Conservation (phyloP, 1,284 basidiomycete species). For the Ceraceosorus bombacis region DNA sequence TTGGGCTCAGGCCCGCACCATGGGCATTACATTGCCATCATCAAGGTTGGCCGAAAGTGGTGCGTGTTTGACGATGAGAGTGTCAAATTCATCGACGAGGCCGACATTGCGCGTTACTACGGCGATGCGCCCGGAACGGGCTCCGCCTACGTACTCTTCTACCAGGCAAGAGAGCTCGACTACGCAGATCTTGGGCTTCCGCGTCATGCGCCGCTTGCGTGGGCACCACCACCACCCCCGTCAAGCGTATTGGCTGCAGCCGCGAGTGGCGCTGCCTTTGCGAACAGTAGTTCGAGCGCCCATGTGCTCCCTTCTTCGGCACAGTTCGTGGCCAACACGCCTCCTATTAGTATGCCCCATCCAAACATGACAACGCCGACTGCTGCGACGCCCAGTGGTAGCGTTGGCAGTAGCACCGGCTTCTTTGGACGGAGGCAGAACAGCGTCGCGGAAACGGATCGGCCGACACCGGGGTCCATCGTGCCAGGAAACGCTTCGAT, state of each 20-base stretch:
- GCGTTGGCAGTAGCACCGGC: neutral
- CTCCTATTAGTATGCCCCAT: too few species aligned
- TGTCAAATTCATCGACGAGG: slow-evolving; percentile 76
- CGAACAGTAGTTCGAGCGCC: too few species aligned
- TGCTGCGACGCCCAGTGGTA: neutral
- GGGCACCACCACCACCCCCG: neutral
- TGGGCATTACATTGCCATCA: slow-evolving; percentile 92
- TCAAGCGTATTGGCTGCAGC: neutral
- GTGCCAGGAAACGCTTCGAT: too few species aligned
- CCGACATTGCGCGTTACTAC: slow-evolving; percentile 85
- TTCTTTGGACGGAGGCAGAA: neutral
- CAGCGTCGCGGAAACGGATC: neutral
- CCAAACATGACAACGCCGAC: too few species aligned
- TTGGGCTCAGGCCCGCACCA: slow-evolving; percentile 93
- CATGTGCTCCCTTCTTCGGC: too few species aligned
- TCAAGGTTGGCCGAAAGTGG: slow-evolving; percentile 76
- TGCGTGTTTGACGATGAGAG: slow-evolving; percentile 91
- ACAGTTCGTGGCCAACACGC: too few species aligned
- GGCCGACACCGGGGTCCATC: neutral
- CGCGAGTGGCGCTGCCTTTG: too few species aligned
- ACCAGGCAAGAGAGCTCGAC: slow-evolving; percentile 73
- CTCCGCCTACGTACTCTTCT: slow-evolving; percentile 92
- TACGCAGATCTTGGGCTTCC: slow-evolving; percentile 15
- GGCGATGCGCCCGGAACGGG: slow-evolving; percentile 75
- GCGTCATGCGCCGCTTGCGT: neutral